Conservation (phyloP, 306 rosid genomes). For the Quillaja saponaria region DNA sequence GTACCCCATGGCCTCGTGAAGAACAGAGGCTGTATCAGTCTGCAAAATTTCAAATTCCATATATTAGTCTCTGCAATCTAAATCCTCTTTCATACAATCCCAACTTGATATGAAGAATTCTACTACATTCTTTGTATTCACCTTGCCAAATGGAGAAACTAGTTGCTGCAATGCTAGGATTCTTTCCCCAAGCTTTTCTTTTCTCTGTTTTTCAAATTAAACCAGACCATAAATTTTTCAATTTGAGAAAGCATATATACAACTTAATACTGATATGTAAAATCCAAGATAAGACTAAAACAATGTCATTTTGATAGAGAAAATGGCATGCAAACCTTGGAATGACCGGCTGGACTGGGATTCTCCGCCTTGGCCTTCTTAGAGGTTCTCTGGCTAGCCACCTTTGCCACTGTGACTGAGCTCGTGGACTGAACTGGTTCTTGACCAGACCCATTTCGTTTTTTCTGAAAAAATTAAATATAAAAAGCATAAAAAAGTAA, state of each 20-base stretch:
- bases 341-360: slow-evolving; percentile 43
- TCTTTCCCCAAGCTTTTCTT: slow-evolving; percentile 85
- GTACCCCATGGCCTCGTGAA: slow-evolving; percentile 91
- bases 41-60: slow-evolving; percentile 37
- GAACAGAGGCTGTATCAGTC: slow-evolving; percentile 97
- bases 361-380: slow-evolving; percentile 59
- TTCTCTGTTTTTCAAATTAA: slow-evolving; percentile 45
- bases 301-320: background rate
- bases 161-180: slow-evolving; percentile 78
- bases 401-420: slow-evolving; percentile 12
- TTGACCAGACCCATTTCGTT: slow-evolving; percentile 51
- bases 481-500: background rate
- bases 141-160: slow-evolving; percentile 98
- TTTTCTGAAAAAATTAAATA: slow-evolving; percentile 47
- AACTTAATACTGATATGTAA: no score
- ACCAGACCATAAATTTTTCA: background rate
- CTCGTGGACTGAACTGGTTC: slow-evolving; percentile 26
- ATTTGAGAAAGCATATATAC: no score
- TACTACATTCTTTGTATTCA: slow-evolving; percentile 20
- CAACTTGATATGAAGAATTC: background rate
- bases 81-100: slow-evolving; percentile 1
- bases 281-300: background rate
- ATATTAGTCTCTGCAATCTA: background rate
- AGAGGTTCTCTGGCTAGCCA: slow-evolving; percentile 37
- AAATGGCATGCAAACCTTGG: slow-evolving; percentile 55